phyloP scores from a whole-genome alignment of 2,329 filamentous ascomycete genomes.

The Sporothrix pallida region DNA sequence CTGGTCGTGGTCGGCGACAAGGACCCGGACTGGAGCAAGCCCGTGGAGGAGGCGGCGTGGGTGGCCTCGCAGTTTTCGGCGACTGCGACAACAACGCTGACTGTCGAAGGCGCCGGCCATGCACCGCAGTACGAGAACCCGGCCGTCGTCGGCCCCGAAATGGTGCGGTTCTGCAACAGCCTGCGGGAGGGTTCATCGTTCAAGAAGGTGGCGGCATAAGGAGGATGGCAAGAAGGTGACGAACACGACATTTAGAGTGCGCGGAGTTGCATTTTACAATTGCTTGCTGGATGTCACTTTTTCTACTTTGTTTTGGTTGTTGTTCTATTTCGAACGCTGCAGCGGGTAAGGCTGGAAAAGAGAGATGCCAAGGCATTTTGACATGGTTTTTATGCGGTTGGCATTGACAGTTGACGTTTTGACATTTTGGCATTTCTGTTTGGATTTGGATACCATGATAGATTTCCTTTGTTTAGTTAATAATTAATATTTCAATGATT shows the following conservation, averaged over 20 bases:
- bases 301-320: neutral
- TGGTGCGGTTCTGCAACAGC: constrained; percentile 33
- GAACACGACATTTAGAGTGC: too few species aligned
- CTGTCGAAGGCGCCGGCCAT: constrained; percentile 36
- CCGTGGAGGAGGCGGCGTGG: constrained; percentile 38
- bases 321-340: neutral
- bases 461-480: constrained; percentile 15
- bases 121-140: constrained; percentile 38
- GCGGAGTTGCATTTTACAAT: neutral
- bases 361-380: neutral
- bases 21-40: constrained; percentile 39
- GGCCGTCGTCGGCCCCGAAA: constrained; percentile 33
- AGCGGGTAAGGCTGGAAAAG: neutral
- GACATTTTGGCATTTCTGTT: neutral
- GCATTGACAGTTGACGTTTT: neutral
- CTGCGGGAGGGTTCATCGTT: constrained; percentile 31
- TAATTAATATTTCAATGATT: neutral
- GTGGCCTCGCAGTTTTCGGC: constrained; percentile 36
- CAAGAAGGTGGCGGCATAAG: neutral
- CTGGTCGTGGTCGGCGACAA: constrained; percentile 39
- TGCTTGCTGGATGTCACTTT: constrained; percentile 1
- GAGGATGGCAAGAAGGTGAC: too few species aligned
- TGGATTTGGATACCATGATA: neutral
- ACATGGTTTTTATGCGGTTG: neutral
- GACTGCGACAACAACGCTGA: constrained; percentile 24